A percentile compares a stretch with the other conserved stretches of the same genome.
Evolutionary conservation across 257 asterid genomes (phyloP).

Genomic region (Penstemon barbatus): DNA sequence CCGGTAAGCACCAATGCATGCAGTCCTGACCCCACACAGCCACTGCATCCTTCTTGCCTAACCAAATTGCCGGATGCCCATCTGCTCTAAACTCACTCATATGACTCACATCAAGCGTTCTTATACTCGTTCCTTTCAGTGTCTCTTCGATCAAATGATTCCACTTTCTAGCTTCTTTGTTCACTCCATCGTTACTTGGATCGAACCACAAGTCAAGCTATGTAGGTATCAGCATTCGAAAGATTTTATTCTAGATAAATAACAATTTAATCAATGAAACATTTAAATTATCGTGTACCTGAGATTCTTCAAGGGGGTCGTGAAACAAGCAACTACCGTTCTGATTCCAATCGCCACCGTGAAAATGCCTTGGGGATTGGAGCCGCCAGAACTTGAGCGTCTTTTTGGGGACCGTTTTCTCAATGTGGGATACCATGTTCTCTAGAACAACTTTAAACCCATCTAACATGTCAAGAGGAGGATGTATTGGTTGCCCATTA

Average conservation of each 20-base stretch:
- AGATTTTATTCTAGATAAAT: neutral
- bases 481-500: conserved; percentile 69
- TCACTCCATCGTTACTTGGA: conserved; percentile 74
- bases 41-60: conserved; percentile 92
- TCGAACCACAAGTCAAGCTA: conserved; percentile 95
- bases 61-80: conserved; percentile 95
- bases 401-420: conserved; percentile 57
- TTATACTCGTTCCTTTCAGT: conserved; percentile 53
- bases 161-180: conserved; percentile 76
- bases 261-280: too few relatives aligned
- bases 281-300: conserved; percentile 43
- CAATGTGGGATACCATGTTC: conserved; percentile 68
- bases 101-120: conserved; percentile 61
- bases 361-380: conserved; percentile 95
- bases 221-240: conserved; percentile 31
- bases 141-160: conserved; percentile 66
- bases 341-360: conserved; percentile 96
- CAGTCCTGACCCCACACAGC: conserved; percentile 96
- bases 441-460: conserved; percentile 71
- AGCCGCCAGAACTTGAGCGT: conserved; percentile 80
- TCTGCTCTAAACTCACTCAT: conserved; percentile 89
- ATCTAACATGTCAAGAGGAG: conserved; percentile 61
- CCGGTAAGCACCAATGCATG: conserved; percentile 99
- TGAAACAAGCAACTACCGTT: conserved; percentile 88
- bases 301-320: conserved; percentile 67